These are phyloP conservation scores for Phytophthora crassamura DNA, from an alignment of 352 stramenopile genomes.

Conservation along the genomic window DNA sequence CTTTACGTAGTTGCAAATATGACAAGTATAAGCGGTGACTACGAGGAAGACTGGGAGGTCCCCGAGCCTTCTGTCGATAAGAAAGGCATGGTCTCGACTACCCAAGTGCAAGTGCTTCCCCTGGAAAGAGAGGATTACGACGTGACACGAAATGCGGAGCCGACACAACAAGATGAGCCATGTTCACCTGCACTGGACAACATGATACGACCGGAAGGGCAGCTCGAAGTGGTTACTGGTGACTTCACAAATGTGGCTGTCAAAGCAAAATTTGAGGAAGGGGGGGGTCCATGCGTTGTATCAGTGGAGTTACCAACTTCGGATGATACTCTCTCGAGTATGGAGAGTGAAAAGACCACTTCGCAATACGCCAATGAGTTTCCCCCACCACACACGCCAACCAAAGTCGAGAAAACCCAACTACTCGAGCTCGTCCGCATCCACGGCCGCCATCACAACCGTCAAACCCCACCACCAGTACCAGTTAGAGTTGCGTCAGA, in stretches of 20 bases:
- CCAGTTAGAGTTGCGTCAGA: neutral
- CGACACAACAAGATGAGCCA: slow-evolving; percentile 3
- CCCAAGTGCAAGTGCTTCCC: slow-evolving; percentile 7
- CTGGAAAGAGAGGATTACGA: slow-evolving; percentile 8
- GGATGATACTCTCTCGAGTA: slow-evolving; percentile 9
- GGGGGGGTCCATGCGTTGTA: neutral
- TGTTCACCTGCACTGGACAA: neutral
- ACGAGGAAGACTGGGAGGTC: slow-evolving; percentile 33
- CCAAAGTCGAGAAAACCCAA: neutral
- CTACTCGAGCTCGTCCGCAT: slow-evolving; percentile 15
- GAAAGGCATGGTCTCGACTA: slow-evolving; percentile 7
- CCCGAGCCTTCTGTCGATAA: slow-evolving; percentile 20
- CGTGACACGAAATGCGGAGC: slow-evolving; percentile 19
- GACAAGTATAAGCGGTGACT: slow-evolving; percentile 16
- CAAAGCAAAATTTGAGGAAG: slow-evolving; percentile 6
- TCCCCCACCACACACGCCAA: neutral
- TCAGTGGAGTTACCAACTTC: slow-evolving; percentile 10
- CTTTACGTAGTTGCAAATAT: neutral
- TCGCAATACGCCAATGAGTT: neutral
- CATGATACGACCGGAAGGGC: neutral
- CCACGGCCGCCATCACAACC: slow-evolving; percentile 20
- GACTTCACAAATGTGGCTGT: neutral
- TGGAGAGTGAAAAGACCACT: neutral
- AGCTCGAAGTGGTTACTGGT: neutral
- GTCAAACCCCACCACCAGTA: slow-evolving; percentile 8